These are phyloP conservation scores for Bidens hawaiensis DNA, from an alignment of 140 eudicot species.

Conservation along the genomic window DNA sequence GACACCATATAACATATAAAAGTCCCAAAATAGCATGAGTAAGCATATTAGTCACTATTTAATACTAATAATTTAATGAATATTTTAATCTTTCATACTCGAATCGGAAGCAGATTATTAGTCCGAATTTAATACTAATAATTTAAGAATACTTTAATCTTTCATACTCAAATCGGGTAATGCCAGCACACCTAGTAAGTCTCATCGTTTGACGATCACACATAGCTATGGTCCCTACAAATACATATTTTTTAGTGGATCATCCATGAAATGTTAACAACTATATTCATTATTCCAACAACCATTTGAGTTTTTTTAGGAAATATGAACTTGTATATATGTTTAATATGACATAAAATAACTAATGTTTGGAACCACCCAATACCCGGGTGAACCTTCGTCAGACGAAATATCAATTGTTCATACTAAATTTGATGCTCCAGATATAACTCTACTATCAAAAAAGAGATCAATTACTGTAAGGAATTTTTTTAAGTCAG, in stretches of 20 bases:
- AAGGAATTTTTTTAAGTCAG: too few species aligned
- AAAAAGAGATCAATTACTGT: too few species aligned
- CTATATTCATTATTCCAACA: constrained; percentile 14
- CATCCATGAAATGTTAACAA: constrained; percentile 16
- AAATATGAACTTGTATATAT: not conserved
- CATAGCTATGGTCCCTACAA: constrained; percentile 17
- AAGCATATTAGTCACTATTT: constrained; percentile 21
- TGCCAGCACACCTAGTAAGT: constrained; percentile 17
- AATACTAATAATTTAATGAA: constrained; percentile 8
- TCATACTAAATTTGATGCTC: too few species aligned
- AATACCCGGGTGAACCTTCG: too few species aligned
- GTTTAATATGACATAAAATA: too few species aligned
- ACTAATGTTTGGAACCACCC: too few species aligned
- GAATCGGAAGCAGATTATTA: constrained; percentile 20
- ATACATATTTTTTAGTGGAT: constrained; percentile 22
- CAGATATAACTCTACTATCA: too few species aligned
- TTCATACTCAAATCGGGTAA: constrained; percentile 15
- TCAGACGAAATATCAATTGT: too few species aligned
- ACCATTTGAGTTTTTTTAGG: constrained; percentile 3
- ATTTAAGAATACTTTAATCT: constrained; percentile 5
- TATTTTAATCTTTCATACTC: constrained; percentile 8
- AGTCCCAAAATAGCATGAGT: constrained; percentile 21
- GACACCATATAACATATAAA: constrained; percentile 22
- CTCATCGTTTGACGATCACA: constrained; percentile 10
- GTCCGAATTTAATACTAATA: constrained; percentile 11